Base-by-base conservation (phyloP, 352 stramenopile genomes). In the Aphanomyces astaci region DNA sequence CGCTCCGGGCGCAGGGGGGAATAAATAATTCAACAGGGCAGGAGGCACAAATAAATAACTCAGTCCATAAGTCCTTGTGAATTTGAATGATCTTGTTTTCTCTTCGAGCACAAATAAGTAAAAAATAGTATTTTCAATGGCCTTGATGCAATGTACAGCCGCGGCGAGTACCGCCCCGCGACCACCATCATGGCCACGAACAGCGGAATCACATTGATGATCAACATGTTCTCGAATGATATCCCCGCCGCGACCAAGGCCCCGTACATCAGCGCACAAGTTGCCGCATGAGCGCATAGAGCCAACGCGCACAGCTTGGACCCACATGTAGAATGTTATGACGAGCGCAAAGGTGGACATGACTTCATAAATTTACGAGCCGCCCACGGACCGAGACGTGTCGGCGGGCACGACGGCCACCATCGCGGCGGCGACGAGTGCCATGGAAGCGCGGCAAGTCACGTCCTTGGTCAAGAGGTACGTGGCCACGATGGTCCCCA, bases 201-300 rank as follows among this genome's bases (percentile, higher is more conserved):
- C 60, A 98, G 94, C 36, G 94, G 96, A 66, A 99, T 94, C 72
- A 99, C 91, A 82, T 99, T 99, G 76, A 99, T 93, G 64, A 99
- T 98, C 80, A 99, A 99, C 19, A 99, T 91, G 80, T 98, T 99
- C 36, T 96, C 96, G 59, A n/a, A n/a, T n/a, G n/a, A n/a, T n/a
- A 96, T 96, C 96, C 96, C 99, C 5, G 94, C 87, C 3, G 92
- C 90, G 19, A 98, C 95, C 89, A 97, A 96, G 85, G 99, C 98
- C 75, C 99, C 98, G 82, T 99, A 99, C 13, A 84, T 81, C 17
- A 99, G 86, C 70, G 82, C 81, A 66, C 82, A 93, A 45, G 70
- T 79, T 19, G 81, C 86, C 17, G 81, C n/a, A 85, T 80, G 80
- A 90, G 67, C 94, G 84, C 81, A 96, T 94, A 40, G 86, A 95